These are phyloP conservation scores for Chlamydomonas applanata DNA, from an alignment of 139 green algal species.

Conservation along the genomic window DNA sequence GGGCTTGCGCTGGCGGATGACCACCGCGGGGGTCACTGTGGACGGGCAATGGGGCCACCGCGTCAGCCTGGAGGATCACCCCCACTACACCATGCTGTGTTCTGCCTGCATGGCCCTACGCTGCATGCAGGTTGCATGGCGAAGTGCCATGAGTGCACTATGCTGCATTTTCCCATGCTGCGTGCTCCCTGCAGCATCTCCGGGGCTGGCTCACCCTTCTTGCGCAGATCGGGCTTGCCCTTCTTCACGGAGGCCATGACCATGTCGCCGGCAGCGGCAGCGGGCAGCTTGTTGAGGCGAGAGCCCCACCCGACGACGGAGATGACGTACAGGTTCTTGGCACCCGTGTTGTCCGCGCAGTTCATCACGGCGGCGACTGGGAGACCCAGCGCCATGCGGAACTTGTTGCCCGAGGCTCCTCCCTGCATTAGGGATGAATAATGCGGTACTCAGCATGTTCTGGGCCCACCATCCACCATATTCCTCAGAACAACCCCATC, in stretches of 20 bases:
- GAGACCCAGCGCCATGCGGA: conserved; percentile 94
- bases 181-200: background rate
- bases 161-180: too few species aligned
- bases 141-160: too few species aligned
- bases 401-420: conserved; percentile 90
- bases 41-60: too few species aligned
- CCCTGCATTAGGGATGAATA: too few species aligned
- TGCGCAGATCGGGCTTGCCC: conserved; percentile 99
- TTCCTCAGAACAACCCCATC: too few species aligned
- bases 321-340: conserved; percentile 99
- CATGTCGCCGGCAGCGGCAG: conserved; percentile 91
- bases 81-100: too few species aligned
- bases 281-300: conserved; percentile 94
- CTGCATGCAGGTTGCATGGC: too few species aligned
- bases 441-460: too few species aligned
- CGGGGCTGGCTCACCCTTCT: conserved; percentile 83
- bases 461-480: too few species aligned
- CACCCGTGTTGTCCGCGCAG: conserved; percentile 98
- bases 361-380: conserved; percentile 96
- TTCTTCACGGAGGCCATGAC: conserved; percentile 99
- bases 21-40: conserved; percentile 83
- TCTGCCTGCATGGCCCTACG: too few species aligned
- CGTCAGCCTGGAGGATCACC: too few species aligned
- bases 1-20: conserved; percentile 97
- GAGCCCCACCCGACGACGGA: conserved; percentile 89